Evolutionary conservation across 129 eudicot species (phyloP).

Genomic region (Flaveria trinervia): DNA sequence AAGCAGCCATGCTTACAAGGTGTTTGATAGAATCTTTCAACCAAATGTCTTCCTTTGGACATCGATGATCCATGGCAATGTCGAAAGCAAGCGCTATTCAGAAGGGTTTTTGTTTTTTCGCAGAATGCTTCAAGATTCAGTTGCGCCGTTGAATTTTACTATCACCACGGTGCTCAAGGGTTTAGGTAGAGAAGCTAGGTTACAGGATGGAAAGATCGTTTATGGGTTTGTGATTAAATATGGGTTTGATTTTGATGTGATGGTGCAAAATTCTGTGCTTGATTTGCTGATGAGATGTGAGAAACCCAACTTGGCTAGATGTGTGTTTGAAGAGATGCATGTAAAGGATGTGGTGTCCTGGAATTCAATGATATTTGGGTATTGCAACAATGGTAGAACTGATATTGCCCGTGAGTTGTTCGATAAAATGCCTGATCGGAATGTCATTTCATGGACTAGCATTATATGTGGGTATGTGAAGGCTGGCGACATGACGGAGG

Average conservation of each 20-base stretch:
- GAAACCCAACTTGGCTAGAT: conserved; percentile 40
- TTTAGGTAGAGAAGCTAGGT: conserved; percentile 39
- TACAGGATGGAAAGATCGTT: conserved; percentile 41
- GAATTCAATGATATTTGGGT: conserved; percentile 56
- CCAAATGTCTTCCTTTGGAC: conserved; percentile 61
- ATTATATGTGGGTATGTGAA: conserved; percentile 49
- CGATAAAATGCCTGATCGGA: conserved; percentile 42
- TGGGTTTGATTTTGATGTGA: conserved; percentile 43
- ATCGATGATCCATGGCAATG: conserved; percentile 57
- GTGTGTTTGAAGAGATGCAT: conserved; percentile 45
- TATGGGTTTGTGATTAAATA: conserved; percentile 45
- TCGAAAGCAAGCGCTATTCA: conserved; percentile 35
- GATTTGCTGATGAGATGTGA: conserved; percentile 54
- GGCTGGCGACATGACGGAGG: conserved; percentile 46
- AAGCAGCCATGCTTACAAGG: conserved; percentile 33
- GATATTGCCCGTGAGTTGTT: conserved; percentile 49
- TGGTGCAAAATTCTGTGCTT: conserved; percentile 51
- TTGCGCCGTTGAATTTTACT: conserved; percentile 42
- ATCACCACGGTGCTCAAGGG: conserved; percentile 40
- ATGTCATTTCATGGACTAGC: conserved; percentile 59
- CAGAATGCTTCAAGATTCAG: conserved; percentile 37
- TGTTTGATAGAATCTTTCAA: conserved; percentile 46
- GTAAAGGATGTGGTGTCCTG: conserved; percentile 54
- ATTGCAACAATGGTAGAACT: conserved; percentile 38
- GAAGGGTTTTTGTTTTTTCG: conserved; percentile 36